Conservation (phyloP, 1,284 basidiomycete species). For the Sporisorium scitamineum region DNA sequence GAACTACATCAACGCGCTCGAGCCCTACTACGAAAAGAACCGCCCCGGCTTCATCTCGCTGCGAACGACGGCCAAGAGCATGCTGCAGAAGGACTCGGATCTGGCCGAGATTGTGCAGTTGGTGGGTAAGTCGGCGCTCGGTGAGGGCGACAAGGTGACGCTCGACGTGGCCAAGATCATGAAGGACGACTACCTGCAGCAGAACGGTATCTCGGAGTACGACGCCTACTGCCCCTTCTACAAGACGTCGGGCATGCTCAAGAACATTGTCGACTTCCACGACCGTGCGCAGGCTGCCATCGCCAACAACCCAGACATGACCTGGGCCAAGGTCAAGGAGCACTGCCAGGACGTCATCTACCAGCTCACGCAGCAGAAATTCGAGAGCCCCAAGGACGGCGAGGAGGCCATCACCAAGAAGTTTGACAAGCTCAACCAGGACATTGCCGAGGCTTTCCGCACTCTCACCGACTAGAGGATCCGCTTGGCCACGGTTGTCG, state of each 20-base stretch:
- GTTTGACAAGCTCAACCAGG: conserved; percentile 64
- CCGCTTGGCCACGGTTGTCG: background rate
- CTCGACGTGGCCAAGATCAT: conserved; percentile 97
- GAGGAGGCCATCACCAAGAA: conserved; percentile 63
- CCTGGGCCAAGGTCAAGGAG: conserved; percentile 93
- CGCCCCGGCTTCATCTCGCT: conserved; percentile 93
- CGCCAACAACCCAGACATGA: conserved; percentile 81
- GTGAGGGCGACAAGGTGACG: conserved; percentile 98
- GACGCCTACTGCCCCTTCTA: conserved; percentile 94
- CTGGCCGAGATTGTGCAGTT: conserved; percentile 98
- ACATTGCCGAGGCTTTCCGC: conserved; percentile 67
- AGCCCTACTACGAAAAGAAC: conserved; percentile 86
- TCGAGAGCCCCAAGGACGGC: conserved; percentile 76
- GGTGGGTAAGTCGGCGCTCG: conserved; percentile 96
- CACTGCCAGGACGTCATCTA: conserved; percentile 88
- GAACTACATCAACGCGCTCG: conserved; percentile 95
- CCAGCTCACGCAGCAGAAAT: conserved; percentile 98
- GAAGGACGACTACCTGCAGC: conserved; percentile 94
- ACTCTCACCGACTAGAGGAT: conserved; percentile 58
- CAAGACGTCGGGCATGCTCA: conserved; percentile 86
- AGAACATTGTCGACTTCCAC: conserved; percentile 95
- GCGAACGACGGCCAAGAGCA: conserved; percentile 91
- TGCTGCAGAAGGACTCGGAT: conserved; percentile 98
- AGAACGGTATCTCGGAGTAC: conserved; percentile 98
- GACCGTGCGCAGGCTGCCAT: conserved; percentile 84